Percentiles rank a stretch among this genome's conserved stretches.
Evolutionary conservation across 2,329 filamentous ascomycete species (phyloP).

Genomic region (Aspergillus fijiensis): DNA sequence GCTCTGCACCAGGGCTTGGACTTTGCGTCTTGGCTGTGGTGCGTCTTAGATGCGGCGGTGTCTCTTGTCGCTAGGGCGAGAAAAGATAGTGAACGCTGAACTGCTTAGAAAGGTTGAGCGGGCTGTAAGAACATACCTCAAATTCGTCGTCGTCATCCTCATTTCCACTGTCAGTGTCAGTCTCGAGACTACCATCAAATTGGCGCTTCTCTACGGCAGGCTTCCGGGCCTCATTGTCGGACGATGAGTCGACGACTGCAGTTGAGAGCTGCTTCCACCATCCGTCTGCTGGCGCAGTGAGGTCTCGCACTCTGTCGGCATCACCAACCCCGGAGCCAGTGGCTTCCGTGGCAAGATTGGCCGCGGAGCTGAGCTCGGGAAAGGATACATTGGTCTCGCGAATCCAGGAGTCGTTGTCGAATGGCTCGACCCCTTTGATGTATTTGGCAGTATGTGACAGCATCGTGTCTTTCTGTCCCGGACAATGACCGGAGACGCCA

Average conservation of each 20-base stretch:
- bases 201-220: background rate
- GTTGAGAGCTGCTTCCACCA: conserved; percentile 37
- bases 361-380: conserved; percentile 22
- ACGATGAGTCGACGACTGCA: background rate
- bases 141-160: conserved; percentile 41
- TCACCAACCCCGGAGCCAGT: conserved; percentile 11
- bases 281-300: conserved; percentile 22
- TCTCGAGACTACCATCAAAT: conserved; percentile 7
- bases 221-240: conserved; percentile 6
- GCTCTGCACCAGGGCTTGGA: background rate
- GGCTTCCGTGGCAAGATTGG: conserved; percentile 28
- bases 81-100: conserved; percentile 3
- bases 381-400: conserved; percentile 24
- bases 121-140: conserved; percentile 30
- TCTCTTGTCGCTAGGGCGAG: conserved; percentile 36
- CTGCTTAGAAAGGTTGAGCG: background rate
- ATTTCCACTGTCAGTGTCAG: conserved; percentile 25
- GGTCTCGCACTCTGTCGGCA: conserved; percentile 7
- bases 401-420: conserved; percentile 52
- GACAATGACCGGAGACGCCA: conserved; percentile 48
- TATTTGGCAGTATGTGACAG: conserved; percentile 54
- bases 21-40: conserved; percentile 8
- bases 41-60: conserved; percentile 31
- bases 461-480: conserved; percentile 45
- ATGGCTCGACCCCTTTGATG: conserved; percentile 56